phyloP scores from a whole-genome alignment of 805 yeast genomes.

The Naumovozyma baii region DNA sequence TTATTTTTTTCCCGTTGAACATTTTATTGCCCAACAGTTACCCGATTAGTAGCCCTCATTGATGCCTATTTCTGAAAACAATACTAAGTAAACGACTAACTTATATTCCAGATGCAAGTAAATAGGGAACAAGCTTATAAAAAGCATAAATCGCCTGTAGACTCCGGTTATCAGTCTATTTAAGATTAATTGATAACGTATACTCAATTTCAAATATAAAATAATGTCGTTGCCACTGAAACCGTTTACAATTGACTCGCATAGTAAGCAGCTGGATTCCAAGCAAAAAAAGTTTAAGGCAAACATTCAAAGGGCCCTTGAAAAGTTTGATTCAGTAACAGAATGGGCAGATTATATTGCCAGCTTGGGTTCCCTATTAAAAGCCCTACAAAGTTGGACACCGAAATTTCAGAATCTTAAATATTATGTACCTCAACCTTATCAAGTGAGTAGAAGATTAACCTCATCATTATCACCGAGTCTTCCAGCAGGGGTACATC shows the following conservation, averaged over 20 bases:
- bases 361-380: conserved; percentile 67
- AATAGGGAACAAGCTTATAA: too few relatives aligned
- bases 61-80: too few relatives aligned
- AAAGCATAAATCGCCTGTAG: too few relatives aligned
- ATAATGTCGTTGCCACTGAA: conserved; percentile 28
- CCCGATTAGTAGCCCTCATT: too few relatives aligned
- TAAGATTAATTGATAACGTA: too few relatives aligned
- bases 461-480: conserved; percentile 72
- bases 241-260: conserved; percentile 26
- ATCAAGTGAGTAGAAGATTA: conserved; percentile 58
- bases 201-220: too few relatives aligned
- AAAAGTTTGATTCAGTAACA: conserved; percentile 66
- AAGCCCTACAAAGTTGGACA: conserved; percentile 50
- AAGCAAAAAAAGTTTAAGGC: conserved; percentile 60
- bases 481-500: conserved; percentile 93
- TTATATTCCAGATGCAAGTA: too few relatives aligned
- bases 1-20: too few relatives aligned
- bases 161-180: too few relatives aligned
- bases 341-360: conserved; percentile 99
- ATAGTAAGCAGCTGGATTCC: conserved; percentile 35
- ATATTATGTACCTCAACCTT: conserved; percentile 58
- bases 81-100: too few relatives aligned
- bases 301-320: conserved; percentile 64
- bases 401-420: conserved; percentile 30
- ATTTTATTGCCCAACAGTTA: too few relatives aligned